These are phyloP conservation scores for Nannizziopsis barbatae DNA, from an alignment of 2,329 filamentous ascomycete genomes.

Conservation along the genomic window DNA sequence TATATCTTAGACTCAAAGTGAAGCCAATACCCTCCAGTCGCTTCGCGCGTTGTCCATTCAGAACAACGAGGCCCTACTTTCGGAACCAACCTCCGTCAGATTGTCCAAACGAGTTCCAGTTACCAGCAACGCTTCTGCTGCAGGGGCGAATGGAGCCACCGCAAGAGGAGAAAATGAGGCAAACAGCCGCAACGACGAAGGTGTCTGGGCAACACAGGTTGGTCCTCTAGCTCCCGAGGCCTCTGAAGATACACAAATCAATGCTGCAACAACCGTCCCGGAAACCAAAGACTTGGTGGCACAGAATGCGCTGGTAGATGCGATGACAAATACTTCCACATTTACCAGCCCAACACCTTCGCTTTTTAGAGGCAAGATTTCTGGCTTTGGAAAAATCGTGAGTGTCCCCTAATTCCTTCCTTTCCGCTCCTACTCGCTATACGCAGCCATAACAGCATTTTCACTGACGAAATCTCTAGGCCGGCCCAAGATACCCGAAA, in stretches of 20 bases:
- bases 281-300: background rate
- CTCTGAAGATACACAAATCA: background rate
- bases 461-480: background rate
- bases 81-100: background rate
- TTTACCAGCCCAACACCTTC: no score
- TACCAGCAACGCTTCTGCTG: background rate
- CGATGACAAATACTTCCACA: no score
- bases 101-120: background rate
- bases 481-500: slow-evolving; percentile 18
- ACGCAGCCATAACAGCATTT: no score
- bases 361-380: no score
- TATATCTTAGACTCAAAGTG: slow-evolving; percentile 2
- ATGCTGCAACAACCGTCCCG: background rate
- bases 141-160: background rate
- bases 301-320: no score
- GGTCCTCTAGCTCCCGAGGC: background rate
- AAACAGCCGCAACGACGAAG: slow-evolving; percentile 13
- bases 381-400: background rate
- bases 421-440: background rate
- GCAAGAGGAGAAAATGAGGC: slow-evolving; percentile 16
- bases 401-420: background rate
- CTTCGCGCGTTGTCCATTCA: slow-evolving; percentile 7
- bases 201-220: slow-evolving; percentile 16
- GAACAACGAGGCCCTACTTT: background rate
- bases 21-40: background rate